A percentile compares a stretch with the other conserved stretches of the same genome.
phyloP scores from a whole-genome alignment of 139 green algal genomes.

The Spirogloea muscicola region DNA sequence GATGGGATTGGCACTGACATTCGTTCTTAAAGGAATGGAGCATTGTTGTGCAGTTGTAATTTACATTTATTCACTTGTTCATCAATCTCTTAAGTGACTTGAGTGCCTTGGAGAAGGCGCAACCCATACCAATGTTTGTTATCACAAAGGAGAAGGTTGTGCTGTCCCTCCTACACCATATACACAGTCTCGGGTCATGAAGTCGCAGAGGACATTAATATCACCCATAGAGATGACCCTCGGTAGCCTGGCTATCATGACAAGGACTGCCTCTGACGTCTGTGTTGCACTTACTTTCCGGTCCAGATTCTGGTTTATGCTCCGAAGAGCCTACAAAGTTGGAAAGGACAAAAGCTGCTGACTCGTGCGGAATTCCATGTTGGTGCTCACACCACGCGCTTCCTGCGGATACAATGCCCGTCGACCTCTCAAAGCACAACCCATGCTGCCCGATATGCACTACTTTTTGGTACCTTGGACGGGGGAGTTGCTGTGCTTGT shows the following conservation, averaged over 20 bases:
- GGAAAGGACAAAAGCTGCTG: slow-evolving; percentile 48
- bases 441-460: slow-evolving; percentile 12
- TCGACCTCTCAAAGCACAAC: too few relatives aligned
- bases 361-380: slow-evolving; percentile 35
- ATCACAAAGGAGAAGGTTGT: neutral
- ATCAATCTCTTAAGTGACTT: neutral
- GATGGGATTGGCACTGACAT: neutral
- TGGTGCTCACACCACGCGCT: slow-evolving; percentile 13
- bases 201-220: neutral
- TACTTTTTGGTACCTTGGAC: neutral
- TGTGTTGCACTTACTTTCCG: neutral
- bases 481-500: slow-evolving; percentile 21
- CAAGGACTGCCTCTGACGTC: neutral
- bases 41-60: neutral
- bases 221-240: neutral
- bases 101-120: neutral
- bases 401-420: too few relatives aligned
- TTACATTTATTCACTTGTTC: neutral
- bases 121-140: neutral
- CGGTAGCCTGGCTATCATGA: neutral
- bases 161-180: neutral
- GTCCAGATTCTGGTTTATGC: slow-evolving; percentile 44
- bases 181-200: neutral
- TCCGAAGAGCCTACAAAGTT: slow-evolving; percentile 36
- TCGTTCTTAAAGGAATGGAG: neutral